Conservation (phyloP, 2,329 filamentous ascomycete genomes). For the Achaetomium macrosporum region DNA sequence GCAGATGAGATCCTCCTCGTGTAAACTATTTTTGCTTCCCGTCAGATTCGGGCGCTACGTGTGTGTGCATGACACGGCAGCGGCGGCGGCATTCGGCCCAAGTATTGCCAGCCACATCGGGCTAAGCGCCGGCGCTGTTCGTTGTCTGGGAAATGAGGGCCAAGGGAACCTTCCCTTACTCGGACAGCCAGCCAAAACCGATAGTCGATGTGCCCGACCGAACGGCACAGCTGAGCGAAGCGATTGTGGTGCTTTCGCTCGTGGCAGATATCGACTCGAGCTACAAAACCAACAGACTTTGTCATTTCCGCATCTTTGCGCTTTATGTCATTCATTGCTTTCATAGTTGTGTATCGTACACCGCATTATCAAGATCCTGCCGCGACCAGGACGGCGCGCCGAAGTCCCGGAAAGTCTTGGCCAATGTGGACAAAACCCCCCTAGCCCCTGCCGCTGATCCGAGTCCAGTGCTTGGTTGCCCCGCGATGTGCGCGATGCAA, state of each 20-base stretch:
- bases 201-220: neutral
- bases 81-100: conserved; percentile 1
- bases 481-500: neutral
- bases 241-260: too few relatives aligned
- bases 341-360: too few relatives aligned
- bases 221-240: neutral
- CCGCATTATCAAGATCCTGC: too few relatives aligned
- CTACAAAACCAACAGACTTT: too few relatives aligned
- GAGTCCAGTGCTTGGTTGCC: conserved; percentile 2
- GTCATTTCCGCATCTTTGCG: too few relatives aligned
- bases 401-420: neutral
- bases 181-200: neutral
- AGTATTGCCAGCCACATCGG: neutral
- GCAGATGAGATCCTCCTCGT: too few relatives aligned
- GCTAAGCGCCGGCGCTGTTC: neutral
- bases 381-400: neutral
- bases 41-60: neutral
- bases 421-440: neutral
- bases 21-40: conserved; percentile 12
- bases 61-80: conserved; percentile 1
- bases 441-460: conserved; percentile 4
- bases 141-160: neutral
- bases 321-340: too few relatives aligned
- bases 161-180: neutral
- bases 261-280: too few relatives aligned